Conservation (phyloP, 140 eudicot species). For the Ambrosia hybrid region DNA sequence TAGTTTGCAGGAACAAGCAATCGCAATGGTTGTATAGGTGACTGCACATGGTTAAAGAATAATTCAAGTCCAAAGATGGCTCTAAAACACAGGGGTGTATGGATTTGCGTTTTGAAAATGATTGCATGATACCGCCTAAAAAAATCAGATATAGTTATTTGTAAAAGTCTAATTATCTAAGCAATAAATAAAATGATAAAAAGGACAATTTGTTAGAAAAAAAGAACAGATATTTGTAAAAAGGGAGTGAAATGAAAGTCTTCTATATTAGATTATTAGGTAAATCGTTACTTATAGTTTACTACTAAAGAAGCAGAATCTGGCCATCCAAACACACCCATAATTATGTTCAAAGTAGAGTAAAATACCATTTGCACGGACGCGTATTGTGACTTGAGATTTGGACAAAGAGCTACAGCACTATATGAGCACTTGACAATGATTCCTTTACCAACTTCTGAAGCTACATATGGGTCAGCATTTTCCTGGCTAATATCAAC, state of each 20-base stretch:
- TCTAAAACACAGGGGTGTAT: background rate
- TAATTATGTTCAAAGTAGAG: background rate
- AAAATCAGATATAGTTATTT: background rate
- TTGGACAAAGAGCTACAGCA: conserved; percentile 29
- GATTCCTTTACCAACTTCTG: conserved; percentile 36
- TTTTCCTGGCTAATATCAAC: conserved; percentile 38
- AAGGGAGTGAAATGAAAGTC: too few species aligned
- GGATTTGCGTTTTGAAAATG: background rate
- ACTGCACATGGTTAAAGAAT: conserved; percentile 26
- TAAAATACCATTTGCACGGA: conserved; percentile 27
- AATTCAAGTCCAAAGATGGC: background rate
- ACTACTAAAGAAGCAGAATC: too few species aligned
- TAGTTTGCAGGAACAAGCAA: conserved; percentile 48
- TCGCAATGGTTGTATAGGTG: conserved; percentile 36
- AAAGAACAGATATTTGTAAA: too few species aligned
- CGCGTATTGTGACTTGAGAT: conserved; percentile 24
- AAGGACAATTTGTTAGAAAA: too few species aligned
- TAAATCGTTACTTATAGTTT: too few species aligned
- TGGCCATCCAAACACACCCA: too few species aligned
- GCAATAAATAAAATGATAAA: too few species aligned
- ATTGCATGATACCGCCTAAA: background rate
- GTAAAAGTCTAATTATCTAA: background rate
- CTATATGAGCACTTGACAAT: conserved; percentile 41
- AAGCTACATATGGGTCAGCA: conserved; percentile 3
- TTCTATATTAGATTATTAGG: too few species aligned